These are phyloP conservation scores for Aspergillus viridinutans DNA, from an alignment of 2,329 filamentous ascomycete species.

Conservation along the genomic window DNA sequence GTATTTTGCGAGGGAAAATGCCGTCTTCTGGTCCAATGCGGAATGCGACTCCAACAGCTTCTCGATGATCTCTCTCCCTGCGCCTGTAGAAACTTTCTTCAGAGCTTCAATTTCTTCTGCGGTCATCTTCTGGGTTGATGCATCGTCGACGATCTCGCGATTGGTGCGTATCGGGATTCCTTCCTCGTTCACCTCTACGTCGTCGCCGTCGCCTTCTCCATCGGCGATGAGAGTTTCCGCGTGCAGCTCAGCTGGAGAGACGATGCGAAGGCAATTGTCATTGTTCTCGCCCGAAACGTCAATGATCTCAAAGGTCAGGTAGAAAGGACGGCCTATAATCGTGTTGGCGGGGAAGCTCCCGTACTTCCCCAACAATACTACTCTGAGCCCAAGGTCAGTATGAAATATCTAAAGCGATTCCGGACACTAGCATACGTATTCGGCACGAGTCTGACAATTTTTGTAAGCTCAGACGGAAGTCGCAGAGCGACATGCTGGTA, in stretches of 20 bases:
- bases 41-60: conserved; percentile 87
- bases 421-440: conserved; percentile 55
- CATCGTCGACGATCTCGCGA: conserved; percentile 59
- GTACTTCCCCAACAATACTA: conserved; percentile 86
- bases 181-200: conserved; percentile 27
- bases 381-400: conserved; percentile 49
- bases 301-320: conserved; percentile 85
- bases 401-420: no score
- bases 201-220: conserved; percentile 37
- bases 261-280: conserved; percentile 66
- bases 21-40: conserved; percentile 87
- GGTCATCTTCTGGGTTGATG: conserved; percentile 68
- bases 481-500: conserved; percentile 34
- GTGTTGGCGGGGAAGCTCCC: conserved; percentile 86
- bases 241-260: conserved; percentile 76
- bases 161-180: conserved; percentile 58
- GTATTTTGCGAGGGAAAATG: conserved; percentile 92
- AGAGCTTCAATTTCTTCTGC: conserved; percentile 67
- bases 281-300: conserved; percentile 63
- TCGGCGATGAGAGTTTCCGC: conserved; percentile 64
- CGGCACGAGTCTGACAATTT: conserved; percentile 56
- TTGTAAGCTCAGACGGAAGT: conserved; percentile 53
- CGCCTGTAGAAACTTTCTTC: conserved; percentile 68
- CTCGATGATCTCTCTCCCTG: conserved; percentile 85
- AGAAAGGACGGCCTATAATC: conserved; percentile 83